phyloP scores from a whole-genome alignment of 768 basidiomycete species.

The Sutorius australiensis region DNA sequence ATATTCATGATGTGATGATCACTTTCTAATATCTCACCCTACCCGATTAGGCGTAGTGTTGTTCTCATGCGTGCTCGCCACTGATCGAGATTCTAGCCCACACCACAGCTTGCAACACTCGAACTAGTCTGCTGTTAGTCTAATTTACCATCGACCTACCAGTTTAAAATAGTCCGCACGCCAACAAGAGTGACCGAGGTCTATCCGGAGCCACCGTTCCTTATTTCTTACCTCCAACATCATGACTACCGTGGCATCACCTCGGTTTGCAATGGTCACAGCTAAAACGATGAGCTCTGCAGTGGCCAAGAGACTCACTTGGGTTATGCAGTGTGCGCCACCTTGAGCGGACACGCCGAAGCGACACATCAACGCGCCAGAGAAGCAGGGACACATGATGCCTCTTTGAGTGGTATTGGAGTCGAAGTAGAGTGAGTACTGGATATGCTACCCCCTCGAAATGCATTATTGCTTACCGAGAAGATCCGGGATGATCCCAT shows the following conservation, averaged over 20 bases:
- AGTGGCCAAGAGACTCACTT: conserved; percentile 45
- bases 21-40: neutral
- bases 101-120: neutral
- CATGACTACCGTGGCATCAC: conserved; percentile 13
- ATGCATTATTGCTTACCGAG: conserved; percentile 45
- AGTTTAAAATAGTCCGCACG: conserved; percentile 2
- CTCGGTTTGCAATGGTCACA: conserved; percentile 46
- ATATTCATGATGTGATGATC: conserved; percentile 3
- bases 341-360: conserved; percentile 50
- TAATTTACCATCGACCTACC: neutral
- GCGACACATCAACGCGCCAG: conserved; percentile 45
- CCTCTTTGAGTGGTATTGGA: conserved; percentile 36
- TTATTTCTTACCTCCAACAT: conserved; percentile 7
- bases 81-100: conserved; percentile 20
- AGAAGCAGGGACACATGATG: conserved; percentile 48
- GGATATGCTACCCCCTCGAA: conserved; percentile 56
- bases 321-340: conserved; percentile 52
- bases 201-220: conserved; percentile 6
- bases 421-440: conserved; percentile 43
- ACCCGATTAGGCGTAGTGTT: conserved; percentile 5
- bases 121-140: neutral
- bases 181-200: conserved; percentile 8
- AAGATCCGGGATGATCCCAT: conserved; percentile 14
- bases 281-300: conserved; percentile 60
- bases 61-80: conserved; percentile 8